Evolutionary conservation across 345 rosid species (phyloP).

Genomic region (Excoecaria agallocha): DNA sequence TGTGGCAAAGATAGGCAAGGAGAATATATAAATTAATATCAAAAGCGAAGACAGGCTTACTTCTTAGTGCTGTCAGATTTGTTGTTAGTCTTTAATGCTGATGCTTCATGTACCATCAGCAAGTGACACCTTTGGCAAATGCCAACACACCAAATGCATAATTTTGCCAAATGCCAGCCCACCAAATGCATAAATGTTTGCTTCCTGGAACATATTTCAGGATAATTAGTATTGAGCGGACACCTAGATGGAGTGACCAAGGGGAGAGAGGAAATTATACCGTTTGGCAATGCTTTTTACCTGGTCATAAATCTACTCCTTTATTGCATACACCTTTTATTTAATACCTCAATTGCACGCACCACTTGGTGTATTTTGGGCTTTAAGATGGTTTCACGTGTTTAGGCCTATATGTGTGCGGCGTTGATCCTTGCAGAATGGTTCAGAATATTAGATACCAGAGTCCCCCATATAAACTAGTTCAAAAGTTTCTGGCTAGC

Average conservation of each 20-base stretch:
- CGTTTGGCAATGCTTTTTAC: neutral
- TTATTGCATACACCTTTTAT: neutral
- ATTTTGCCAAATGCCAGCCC: neutral
- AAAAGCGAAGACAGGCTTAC: neutral
- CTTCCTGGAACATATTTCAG: neutral
- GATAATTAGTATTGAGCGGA: neutral
- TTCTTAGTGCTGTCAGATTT: neutral
- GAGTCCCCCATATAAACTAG: neutral
- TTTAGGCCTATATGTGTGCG: neutral
- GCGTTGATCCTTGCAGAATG: neutral
- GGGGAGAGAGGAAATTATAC: neutral
- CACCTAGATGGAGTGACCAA: neutral
- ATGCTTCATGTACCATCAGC: neutral
- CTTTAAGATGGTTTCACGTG: neutral
- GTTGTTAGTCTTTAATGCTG: neutral
- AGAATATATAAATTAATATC: neutral
- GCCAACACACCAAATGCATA: neutral
- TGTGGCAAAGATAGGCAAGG: neutral
- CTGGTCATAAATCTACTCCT: neutral
- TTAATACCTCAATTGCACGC: neutral
- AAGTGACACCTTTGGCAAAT: neutral
- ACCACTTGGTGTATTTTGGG: neutral
- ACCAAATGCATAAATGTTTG: neutral
- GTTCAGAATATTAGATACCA: neutral
- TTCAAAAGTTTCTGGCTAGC: neutral